phyloP scores from a whole-genome alignment of 345 rosid species.

The Lepidium sativum region DNA sequence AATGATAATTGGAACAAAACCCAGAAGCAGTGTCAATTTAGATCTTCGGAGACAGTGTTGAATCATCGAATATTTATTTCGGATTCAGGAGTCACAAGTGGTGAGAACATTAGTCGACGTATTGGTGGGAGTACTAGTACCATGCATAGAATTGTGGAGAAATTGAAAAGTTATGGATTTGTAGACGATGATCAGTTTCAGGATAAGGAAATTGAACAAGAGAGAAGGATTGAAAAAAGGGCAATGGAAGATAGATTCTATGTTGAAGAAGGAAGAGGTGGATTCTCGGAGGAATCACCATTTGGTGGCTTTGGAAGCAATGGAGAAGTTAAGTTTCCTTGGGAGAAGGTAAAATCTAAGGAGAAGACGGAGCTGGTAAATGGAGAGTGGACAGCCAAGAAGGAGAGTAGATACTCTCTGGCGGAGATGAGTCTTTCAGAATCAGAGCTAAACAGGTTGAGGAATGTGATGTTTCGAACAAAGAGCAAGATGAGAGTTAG shows the following conservation, averaged over 20 bases:
- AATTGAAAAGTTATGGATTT: conserved; percentile 61
- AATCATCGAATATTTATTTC: conserved; percentile 33
- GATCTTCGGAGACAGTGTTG: conserved; percentile 32
- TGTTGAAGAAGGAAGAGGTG: conserved; percentile 64
- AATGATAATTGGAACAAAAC: conserved; percentile 41
- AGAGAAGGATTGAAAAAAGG: conserved; percentile 51
- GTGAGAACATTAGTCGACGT: conserved; percentile 6
- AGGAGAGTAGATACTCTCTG: conserved; percentile 48
- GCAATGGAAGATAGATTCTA: conserved; percentile 60
- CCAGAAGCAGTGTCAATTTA: conserved; percentile 30
- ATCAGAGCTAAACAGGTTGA: conserved; percentile 68
- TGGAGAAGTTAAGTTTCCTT: conserved; percentile 68
- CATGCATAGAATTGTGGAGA: conserved; percentile 82
- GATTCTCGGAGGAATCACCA: conserved; percentile 44
- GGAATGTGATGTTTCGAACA: conserved; percentile 54
- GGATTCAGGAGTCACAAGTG: conserved; percentile 24
- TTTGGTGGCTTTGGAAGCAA: conserved; percentile 33
- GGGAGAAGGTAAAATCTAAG: conserved; percentile 55
- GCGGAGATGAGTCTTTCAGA: conserved; percentile 76
- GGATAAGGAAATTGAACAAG: conserved; percentile 17
- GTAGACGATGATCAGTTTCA: conserved; percentile 39
- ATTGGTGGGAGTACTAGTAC: conserved; percentile 39
- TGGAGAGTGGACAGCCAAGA: conserved; percentile 44
- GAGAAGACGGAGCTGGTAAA: conserved; percentile 28
- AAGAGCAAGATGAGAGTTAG: conserved; percentile 53